Evolutionary conservation across 306 rosid species (phyloP).

Genomic region (Rubus parviflorus): DNA sequence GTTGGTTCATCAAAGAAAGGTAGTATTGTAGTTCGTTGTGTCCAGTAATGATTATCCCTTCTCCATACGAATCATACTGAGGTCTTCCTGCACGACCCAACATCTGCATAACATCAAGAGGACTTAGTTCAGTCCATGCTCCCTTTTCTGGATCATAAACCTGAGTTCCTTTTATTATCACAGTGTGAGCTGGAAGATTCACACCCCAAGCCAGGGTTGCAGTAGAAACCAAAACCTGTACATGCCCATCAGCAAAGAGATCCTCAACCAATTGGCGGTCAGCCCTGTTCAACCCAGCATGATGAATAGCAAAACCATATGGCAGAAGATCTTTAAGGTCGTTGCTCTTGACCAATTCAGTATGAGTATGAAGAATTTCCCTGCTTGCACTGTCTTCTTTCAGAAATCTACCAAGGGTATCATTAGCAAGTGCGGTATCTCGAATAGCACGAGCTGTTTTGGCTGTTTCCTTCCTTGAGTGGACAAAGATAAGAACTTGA

Average conservation of each 20-base stretch:
- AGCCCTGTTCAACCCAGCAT: conserved; percentile 90
- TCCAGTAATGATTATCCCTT: conserved; percentile 89
- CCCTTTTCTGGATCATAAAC: conserved; percentile 92
- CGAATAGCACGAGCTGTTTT: conserved; percentile 99
- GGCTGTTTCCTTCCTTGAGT: conserved; percentile 94
- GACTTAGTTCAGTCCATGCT: conserved; percentile 96
- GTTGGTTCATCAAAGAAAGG: conserved; percentile 95
- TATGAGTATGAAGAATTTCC: conserved; percentile 90
- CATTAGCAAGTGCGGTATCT: conserved; percentile 91
- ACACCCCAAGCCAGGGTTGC: conserved; percentile 99
- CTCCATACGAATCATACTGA: conserved; percentile 81
- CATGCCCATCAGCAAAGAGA: conserved; percentile 93
- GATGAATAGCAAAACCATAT: conserved; percentile 95
- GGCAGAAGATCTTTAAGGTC: conserved; percentile 96
- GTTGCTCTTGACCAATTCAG: conserved; percentile 89
- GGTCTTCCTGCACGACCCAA: conserved; percentile 99
- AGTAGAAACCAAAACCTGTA: conserved; percentile 92
- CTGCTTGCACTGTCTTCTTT: conserved; percentile 98
- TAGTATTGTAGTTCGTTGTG: conserved; percentile 91
- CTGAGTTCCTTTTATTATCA: conserved; percentile 94
- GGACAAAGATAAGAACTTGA: conserved; percentile 94
- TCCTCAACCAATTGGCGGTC: conserved; percentile 97
- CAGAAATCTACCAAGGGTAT: conserved; percentile 87
- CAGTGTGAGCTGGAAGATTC: conserved; percentile 91
- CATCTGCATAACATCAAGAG: conserved; percentile 96